These are phyloP conservation scores for Trypethelium eluteriae DNA, from an alignment of 495 filamentous ascomycete species.

Conservation along the genomic window DNA sequence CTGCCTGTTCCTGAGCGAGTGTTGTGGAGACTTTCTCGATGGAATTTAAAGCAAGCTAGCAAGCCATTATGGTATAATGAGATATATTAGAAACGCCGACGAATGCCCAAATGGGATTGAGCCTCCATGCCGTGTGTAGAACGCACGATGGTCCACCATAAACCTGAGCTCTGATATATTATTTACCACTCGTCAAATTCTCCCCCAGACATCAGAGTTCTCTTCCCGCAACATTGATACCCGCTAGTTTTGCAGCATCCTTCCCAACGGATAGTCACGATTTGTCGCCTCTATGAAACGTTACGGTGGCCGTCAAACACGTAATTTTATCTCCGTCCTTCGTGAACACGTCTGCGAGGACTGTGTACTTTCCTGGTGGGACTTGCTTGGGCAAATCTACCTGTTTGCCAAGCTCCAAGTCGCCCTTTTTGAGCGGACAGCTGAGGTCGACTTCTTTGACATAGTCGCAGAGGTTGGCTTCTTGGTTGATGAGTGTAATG, in stretches of 20 bases:
- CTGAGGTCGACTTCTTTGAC: slow-evolving; percentile 77
- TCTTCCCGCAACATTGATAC: slow-evolving; percentile 12
- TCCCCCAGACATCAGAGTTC: slow-evolving; percentile 13
- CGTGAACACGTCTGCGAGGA: slow-evolving; percentile 74
- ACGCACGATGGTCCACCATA: background rate
- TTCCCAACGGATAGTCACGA: slow-evolving; percentile 9
- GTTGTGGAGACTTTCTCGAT: background rate
- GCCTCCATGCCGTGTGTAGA: background rate
- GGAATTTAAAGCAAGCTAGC: background rate
- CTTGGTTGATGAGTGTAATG: slow-evolving; percentile 75
- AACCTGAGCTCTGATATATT: no score
- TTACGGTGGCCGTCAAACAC: slow-evolving; percentile 65
- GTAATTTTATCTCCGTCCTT: slow-evolving; percentile 63
- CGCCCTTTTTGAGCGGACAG: slow-evolving; percentile 77
- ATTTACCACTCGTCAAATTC: background rate
- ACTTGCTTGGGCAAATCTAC: slow-evolving; percentile 82
- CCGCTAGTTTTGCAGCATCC: background rate
- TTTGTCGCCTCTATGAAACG: slow-evolving; percentile 41
- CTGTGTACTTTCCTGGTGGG: slow-evolving; percentile 83
- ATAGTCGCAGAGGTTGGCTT: slow-evolving; percentile 78
- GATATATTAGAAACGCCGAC: slow-evolving; percentile 1
- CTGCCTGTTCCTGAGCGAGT: no score
- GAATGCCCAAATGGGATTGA: background rate
- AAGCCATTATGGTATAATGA: slow-evolving; percentile 4
- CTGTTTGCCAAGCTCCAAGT: slow-evolving; percentile 62